phyloP scores from a whole-genome alignment of 2,329 filamentous ascomycete species.

The Epichloe elymi region DNA sequence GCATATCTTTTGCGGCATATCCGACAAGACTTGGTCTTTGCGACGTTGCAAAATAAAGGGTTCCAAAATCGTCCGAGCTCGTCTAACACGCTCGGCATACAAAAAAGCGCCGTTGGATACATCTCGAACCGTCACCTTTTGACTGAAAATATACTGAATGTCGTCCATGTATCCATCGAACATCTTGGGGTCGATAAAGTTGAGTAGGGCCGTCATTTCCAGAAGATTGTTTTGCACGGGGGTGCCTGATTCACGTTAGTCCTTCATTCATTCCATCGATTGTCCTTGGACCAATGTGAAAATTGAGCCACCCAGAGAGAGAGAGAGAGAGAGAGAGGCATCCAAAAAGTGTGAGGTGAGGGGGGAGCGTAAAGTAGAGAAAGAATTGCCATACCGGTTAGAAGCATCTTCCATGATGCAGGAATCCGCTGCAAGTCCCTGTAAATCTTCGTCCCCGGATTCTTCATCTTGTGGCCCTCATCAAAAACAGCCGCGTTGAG shows the following conservation, averaged over 20 bases:
- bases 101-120: slow-evolving; percentile 70
- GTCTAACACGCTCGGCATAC: slow-evolving; percentile 72
- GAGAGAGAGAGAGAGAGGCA: too few species aligned
- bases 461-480: slow-evolving; percentile 89
- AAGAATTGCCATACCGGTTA: slow-evolving; percentile 29
- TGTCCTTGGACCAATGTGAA: background rate
- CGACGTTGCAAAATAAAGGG: slow-evolving; percentile 90
- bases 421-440: slow-evolving; percentile 64
- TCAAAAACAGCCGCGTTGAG: slow-evolving; percentile 63
- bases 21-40: slow-evolving; percentile 79
- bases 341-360: too few species aligned
- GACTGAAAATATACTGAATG: slow-evolving; percentile 78
- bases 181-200: slow-evolving; percentile 82
- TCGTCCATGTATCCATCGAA: slow-evolving; percentile 68
- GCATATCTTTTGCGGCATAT: slow-evolving; percentile 68
- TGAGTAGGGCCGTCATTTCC: slow-evolving; percentile 78
- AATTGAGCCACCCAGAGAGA: too few species aligned
- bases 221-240: slow-evolving; percentile 90
- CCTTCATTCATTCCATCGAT: background rate
- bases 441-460: slow-evolving; percentile 71
- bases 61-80: slow-evolving; percentile 82
- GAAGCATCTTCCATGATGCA: slow-evolving; percentile 70
- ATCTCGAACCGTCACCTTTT: slow-evolving; percentile 76
- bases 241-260: slow-evolving; percentile 44
- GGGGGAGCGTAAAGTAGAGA: background rate